phyloP scores from a whole-genome alignment of 1,139 yeast genomes.

The Hyphopichia khmerensis region DNA sequence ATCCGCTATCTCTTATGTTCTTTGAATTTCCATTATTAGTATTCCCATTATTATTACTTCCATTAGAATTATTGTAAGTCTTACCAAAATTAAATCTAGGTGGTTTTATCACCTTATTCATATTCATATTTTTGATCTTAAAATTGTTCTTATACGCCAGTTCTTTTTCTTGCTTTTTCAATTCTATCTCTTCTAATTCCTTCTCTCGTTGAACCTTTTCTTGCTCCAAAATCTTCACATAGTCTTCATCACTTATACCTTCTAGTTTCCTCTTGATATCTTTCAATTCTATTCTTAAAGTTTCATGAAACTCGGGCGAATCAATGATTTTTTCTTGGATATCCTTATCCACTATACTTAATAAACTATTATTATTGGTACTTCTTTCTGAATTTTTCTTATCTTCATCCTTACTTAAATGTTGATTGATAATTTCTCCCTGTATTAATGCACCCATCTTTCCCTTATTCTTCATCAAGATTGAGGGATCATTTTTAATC shows the following conservation, averaged over 20 bases:
- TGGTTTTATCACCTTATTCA: conserved; percentile 25
- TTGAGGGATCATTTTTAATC: conserved; percentile 48
- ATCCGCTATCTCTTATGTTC: conserved; percentile 7
- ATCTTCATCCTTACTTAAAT: conserved; percentile 6
- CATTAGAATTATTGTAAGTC: not conserved
- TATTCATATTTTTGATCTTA: conserved; percentile 25
- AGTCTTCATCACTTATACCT: conserved; percentile 46
- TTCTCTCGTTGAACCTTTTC: conserved; percentile 4
- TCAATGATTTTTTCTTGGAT: conserved; percentile 48
- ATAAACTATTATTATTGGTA: conserved; percentile 13
- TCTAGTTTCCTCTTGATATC: conserved; percentile 32
- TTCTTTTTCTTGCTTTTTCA: conserved; percentile 11
- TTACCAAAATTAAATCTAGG: conserved; percentile 29
- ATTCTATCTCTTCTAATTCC: conserved; percentile 5
- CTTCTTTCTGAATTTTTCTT: conserved; percentile 7
- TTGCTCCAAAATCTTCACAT: conserved; percentile 23
- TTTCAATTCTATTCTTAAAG: conserved; percentile 31
- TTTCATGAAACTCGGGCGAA: conserved; percentile 38
- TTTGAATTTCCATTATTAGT: not conserved
- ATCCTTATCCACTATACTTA: conserved; percentile 46
- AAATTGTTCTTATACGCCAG: conserved; percentile 24
- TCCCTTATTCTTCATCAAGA: conserved; percentile 50
- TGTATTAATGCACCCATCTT: conserved; percentile 55
- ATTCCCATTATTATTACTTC: not conserved
- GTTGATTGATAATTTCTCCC: conserved; percentile 41